Evolutionary conservation across 2,329 filamentous ascomycete genomes (phyloP), one percentile per base, ranked within the genome.

Genomic region (Diaporthe longicolla): DNA sequence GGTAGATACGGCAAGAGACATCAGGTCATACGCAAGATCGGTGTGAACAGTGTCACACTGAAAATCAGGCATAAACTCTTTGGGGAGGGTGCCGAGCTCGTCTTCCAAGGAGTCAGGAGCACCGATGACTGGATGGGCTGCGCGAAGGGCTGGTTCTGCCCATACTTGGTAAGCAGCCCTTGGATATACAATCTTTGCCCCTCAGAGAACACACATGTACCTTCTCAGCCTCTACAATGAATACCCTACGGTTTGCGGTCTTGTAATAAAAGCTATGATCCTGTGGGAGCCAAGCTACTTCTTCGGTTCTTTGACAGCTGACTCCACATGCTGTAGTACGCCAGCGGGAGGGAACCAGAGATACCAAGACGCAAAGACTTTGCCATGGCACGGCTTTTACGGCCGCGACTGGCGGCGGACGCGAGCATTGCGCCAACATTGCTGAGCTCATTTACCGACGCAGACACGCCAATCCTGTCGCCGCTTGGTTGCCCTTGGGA

Each of bases 61-160:
- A 68, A 73, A 8, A 77, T 77, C 72, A 70, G 54, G 70, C 76
- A 77, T 40, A 77, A 77, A 65, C 71, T 77, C 55, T 75, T 77
- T 40, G 76, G 76, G 19, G 76, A 77, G 73, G 52, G 66, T 17
- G 76, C 76, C 50, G 74, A 76, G 74, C 58, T 77, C 29, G 71
- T 68, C 9, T 76, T 77, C 55, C 73, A 73, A 26, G 76, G 72
- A 24, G 74, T 70, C 19, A 45, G 71, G 24, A 59, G 71, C 15
- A 71, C 76, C 10, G 57, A 35, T 6, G 69, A 77, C 69, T 70
- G 71, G 61, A 61, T 76, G 55, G 71, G 52, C 9, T 77, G 75
- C n/a, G 74, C 75, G n/a, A 77, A 75, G 68, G 76, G 75, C 7
- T 77, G 76, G 76, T 77, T 77, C 50, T 77, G 76, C 40, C 76